Conservation (phyloP, 352 stramenopile genomes). For the Pelagophyceae sp. region DNA sequence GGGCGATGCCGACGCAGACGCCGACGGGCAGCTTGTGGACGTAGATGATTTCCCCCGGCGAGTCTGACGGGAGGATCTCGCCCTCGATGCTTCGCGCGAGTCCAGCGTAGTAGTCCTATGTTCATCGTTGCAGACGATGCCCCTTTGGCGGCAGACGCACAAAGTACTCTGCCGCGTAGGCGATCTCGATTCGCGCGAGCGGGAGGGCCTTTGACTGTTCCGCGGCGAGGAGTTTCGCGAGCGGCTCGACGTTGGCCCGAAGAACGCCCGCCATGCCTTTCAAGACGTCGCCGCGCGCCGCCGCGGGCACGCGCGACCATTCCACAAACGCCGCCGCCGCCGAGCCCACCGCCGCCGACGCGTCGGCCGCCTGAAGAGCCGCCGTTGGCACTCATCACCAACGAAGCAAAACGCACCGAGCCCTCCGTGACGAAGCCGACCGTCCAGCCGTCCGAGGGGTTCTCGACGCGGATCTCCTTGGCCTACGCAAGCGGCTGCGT, state of each 20-base stretch:
- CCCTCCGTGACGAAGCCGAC: background rate
- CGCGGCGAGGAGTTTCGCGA: background rate
- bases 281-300: background rate
- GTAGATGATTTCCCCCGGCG: conserved; percentile 26
- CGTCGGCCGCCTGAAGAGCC: too few species aligned
- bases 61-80: conserved; percentile 24
- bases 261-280: background rate
- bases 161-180: conserved; percentile 21
- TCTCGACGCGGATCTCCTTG: background rate
- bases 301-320: background rate
- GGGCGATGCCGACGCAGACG: conserved; percentile 26
- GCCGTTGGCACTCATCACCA: too few species aligned
- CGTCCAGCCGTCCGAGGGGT: background rate
- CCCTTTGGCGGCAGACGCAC: too few species aligned
- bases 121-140: too few species aligned
- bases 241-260: background rate
- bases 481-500: too few species aligned
- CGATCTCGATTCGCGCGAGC: background rate
- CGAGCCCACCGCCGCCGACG: background rate
- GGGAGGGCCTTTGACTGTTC: conserved; percentile 15
- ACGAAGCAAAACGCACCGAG: background rate
- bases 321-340: background rate
- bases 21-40: conserved; percentile 26
- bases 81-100: conserved; percentile 20
- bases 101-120: conserved; percentile 24